Percentiles rank a stretch among this genome's conserved stretches.
These are phyloP conservation scores for Penicillium bovifimosum DNA, from an alignment of 495 filamentous ascomycete species.

Conservation along the genomic window DNA sequence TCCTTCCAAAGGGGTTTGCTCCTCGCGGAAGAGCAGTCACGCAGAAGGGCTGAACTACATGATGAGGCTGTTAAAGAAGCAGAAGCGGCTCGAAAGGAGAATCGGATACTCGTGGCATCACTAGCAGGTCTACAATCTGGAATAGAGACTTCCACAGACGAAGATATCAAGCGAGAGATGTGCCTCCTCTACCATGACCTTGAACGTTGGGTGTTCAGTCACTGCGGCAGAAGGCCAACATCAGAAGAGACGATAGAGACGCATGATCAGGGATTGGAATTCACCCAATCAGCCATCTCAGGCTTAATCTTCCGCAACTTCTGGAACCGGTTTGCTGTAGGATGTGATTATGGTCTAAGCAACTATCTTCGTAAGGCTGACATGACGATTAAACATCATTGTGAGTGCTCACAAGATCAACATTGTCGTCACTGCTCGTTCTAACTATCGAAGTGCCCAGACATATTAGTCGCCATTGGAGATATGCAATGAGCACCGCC, in stretches of 20 bases:
- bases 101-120: not conserved
- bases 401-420: not conserved
- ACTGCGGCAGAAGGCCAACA: not conserved
- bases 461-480: not conserved
- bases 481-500: conserved; percentile 1
- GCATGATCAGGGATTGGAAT: not conserved
- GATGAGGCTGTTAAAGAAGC: not conserved
- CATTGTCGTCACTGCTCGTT: not conserved
- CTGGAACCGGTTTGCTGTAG: not conserved
- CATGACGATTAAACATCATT: not conserved
- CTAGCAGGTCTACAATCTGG: not conserved
- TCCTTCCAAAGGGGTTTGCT: not conserved
- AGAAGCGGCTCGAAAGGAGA: not conserved
- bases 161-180: not conserved
- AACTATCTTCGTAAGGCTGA: not conserved
- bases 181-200: not conserved
- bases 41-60: not conserved
- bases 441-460: not conserved
- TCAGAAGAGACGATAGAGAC: not conserved
- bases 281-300: not conserved
- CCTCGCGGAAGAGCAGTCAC: not conserved
- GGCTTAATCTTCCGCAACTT: not conserved
- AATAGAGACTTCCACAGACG: not conserved
- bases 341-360: not conserved
- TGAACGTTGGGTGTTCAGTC: not conserved